A percentile compares a stretch with the other conserved stretches of the same genome.
phyloP scores from a whole-genome alignment of 768 basidiomycete species.

The Mrakia blollopis region DNA sequence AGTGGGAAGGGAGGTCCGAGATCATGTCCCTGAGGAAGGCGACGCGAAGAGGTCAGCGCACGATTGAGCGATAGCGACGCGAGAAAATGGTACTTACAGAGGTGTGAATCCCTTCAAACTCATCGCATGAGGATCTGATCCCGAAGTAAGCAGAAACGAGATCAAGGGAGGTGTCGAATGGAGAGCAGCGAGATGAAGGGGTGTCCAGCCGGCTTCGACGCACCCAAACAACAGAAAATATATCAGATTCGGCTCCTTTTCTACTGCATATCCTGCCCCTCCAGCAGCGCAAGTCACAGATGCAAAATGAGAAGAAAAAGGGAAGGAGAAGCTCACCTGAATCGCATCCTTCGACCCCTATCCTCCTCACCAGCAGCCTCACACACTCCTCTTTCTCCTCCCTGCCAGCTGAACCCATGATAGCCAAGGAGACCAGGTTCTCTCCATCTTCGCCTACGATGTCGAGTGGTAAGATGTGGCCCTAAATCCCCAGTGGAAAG shows the following conservation, averaged over 20 bases:
- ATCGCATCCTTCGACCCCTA: constrained; percentile 23
- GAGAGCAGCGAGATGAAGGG: constrained; percentile 85
- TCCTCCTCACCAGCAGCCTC: constrained; percentile 60
- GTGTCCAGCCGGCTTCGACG: constrained; percentile 79
- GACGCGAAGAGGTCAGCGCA: too few species aligned
- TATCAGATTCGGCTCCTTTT: neutral
- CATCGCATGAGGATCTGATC: constrained; percentile 71
- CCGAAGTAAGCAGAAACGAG: constrained; percentile 86
- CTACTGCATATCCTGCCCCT: neutral
- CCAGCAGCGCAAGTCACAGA: too few species aligned
- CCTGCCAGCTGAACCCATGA: constrained; percentile 62
- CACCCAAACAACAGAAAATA: neutral
- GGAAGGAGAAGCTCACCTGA: neutral
- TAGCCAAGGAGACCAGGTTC: constrained; percentile 47
- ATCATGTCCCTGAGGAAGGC: constrained; percentile 23
- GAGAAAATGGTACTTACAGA: constrained; percentile 43
- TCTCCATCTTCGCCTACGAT: constrained; percentile 80
- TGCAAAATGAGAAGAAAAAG: too few species aligned
- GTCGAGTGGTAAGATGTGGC: constrained; percentile 35
- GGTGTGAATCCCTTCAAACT: constrained; percentile 78
- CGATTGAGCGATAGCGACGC: neutral
- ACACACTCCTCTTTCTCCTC: constrained; percentile 89
- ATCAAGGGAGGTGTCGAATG: constrained; percentile 84
- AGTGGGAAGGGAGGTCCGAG: constrained; percentile 24
- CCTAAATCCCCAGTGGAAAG: constrained; percentile 3